Conservation (phyloP, 225 moss, liverwort and hornwort species). For the Marchantia polymorpha region DNA sequence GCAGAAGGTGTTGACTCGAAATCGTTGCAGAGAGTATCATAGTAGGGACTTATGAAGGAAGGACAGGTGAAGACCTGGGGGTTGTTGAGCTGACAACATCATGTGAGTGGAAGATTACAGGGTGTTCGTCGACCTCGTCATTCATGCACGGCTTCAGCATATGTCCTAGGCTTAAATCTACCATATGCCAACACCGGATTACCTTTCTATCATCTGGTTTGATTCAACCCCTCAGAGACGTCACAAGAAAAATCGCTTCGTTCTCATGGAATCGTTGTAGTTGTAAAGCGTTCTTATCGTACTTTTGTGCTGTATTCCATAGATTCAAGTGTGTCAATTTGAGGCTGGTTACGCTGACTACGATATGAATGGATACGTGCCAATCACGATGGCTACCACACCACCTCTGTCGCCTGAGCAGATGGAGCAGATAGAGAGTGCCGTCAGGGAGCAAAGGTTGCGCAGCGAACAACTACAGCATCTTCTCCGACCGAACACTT, state of each 20-base stretch:
- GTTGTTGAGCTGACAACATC: constrained; percentile 5
- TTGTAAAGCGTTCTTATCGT: background rate
- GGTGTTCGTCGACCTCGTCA: background rate
- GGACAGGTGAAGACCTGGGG: background rate
- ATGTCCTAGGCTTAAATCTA: background rate
- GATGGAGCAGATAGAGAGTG: background rate
- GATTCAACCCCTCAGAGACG: background rate
- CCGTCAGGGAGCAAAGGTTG: background rate
- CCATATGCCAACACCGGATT: background rate
- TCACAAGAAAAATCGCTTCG: background rate
- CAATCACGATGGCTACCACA: constrained; percentile 13
- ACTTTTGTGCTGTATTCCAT: background rate
- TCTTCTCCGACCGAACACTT: background rate
- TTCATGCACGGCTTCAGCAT: background rate
- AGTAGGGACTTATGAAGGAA: background rate
- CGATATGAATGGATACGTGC: constrained; percentile 5
- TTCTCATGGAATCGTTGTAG: background rate
- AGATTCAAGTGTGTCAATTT: background rate
- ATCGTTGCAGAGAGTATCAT: background rate
- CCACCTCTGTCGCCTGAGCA: constrained; percentile 16
- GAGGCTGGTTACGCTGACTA: background rate
- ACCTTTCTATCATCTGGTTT: background rate
- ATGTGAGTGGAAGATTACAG: background rate
- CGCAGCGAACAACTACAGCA: constrained; percentile 2
- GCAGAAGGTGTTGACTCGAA: background rate